These are phyloP conservation scores for Suillus hirtellus DNA, from an alignment of 768 basidiomycete genomes.

Conservation along the genomic window DNA sequence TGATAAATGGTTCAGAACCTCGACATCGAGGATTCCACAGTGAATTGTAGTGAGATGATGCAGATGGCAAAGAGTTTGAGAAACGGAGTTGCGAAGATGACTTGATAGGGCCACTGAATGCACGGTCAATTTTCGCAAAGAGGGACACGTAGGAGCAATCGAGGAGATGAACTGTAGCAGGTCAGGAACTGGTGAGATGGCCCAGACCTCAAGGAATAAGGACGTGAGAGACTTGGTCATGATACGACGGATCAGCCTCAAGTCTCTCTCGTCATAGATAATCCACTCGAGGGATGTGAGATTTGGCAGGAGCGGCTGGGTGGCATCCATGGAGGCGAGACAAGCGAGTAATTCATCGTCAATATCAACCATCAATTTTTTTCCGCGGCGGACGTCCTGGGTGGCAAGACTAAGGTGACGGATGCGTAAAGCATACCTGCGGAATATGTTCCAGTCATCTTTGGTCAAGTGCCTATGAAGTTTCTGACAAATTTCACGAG, in stretches of 20 bases:
- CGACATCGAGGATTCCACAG: slow-evolving; percentile 16
- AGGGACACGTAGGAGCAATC: neutral
- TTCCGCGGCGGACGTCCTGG: neutral
- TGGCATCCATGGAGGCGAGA: slow-evolving; percentile 7
- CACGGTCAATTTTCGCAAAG: neutral
- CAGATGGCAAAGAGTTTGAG: neutral
- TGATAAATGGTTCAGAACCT: slow-evolving; percentile 26
- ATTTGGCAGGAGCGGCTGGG: slow-evolving; percentile 29
- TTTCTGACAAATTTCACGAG: slow-evolving; percentile 13
- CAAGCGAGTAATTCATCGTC: neutral
- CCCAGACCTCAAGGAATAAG: slow-evolving; percentile 2
- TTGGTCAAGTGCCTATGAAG: slow-evolving; percentile 28
- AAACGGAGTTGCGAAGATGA: neutral
- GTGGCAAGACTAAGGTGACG: slow-evolving; percentile 3
- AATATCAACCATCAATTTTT: slow-evolving; percentile 4
- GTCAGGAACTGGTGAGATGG: neutral
- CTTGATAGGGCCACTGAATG: neutral
- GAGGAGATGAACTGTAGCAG: slow-evolving; percentile 6
- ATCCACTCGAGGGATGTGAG: slow-evolving; percentile 27
- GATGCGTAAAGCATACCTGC: slow-evolving; percentile 24
- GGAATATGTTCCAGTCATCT: slow-evolving; percentile 31
- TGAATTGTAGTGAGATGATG: slow-evolving; percentile 8
- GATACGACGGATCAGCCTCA: neutral
- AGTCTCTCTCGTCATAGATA: neutral
- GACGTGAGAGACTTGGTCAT: slow-evolving; percentile 4